Conservation (phyloP, 495 filamentous ascomycete genomes). For the Pyrenula massariospora region DNA sequence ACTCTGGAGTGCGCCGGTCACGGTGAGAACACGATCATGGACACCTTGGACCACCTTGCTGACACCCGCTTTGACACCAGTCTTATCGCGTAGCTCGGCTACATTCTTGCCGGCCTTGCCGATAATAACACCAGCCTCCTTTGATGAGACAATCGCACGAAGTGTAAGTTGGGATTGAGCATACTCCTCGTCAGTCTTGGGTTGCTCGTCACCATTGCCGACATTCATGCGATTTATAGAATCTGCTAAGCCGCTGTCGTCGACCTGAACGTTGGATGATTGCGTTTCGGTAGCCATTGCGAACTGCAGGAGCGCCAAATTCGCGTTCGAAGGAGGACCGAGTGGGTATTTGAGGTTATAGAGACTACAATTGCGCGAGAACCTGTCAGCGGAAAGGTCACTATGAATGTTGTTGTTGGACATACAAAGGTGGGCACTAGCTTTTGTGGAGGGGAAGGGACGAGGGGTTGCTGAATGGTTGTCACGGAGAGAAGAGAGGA, state of each 20-base stretch:
- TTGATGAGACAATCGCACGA: constrained; percentile 94
- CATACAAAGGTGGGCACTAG: constrained; percentile 4
- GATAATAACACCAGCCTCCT: constrained; percentile 97
- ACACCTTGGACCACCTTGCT: constrained; percentile 98
- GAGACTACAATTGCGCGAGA: constrained; percentile 4
- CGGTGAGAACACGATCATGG: constrained; percentile 90
- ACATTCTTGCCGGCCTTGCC: constrained; percentile 98
- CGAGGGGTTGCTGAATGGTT: no score
- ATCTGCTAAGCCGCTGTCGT: constrained; percentile 36
- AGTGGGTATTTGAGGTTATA: constrained; percentile 11
- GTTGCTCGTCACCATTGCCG: constrained; percentile 37
- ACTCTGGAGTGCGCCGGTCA: constrained; percentile 75
- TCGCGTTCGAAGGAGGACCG: constrained; percentile 9
- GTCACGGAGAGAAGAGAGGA: constrained; percentile 13
- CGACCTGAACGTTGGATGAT: constrained; percentile 10
- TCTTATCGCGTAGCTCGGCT: constrained; percentile 91
- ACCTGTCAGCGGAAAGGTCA: no score
- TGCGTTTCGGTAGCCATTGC: constrained; percentile 17
- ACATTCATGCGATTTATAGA: constrained; percentile 31
- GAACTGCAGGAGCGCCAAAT: not conserved
- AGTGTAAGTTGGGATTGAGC: constrained; percentile 81
- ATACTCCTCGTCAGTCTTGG: constrained; percentile 92
- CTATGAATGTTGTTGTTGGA: constrained; percentile 6
- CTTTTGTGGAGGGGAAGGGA: constrained; percentile 13
- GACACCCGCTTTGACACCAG: constrained; percentile 92